Conservation (phyloP, 108 stramenopile species). For the Parietichytrium sp. region DNA sequence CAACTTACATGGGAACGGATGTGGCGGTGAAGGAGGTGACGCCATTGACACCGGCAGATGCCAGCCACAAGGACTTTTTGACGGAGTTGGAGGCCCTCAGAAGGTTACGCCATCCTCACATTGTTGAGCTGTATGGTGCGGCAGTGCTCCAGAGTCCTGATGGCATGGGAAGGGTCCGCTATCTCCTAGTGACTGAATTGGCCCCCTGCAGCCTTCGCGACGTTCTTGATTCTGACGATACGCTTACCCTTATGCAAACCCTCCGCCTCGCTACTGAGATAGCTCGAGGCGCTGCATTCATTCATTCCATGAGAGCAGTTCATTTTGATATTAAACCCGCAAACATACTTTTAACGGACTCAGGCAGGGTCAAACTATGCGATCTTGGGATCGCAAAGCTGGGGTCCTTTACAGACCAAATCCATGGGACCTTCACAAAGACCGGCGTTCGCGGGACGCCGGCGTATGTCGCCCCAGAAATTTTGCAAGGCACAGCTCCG, state of each 20-base stretch:
- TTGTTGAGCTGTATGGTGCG: constrained; percentile 15
- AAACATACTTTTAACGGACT: constrained; percentile 15
- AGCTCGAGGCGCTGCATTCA: neutral
- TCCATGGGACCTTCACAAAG: neutral
- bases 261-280: constrained; percentile 28
- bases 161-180: neutral
- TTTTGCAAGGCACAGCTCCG: constrained; percentile 1
- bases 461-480: constrained; percentile 4
- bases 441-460: neutral
- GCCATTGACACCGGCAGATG: neutral
- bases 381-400: neutral
- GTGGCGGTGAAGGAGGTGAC: constrained; percentile 3
- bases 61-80: constrained; percentile 25
- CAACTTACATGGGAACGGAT: neutral
- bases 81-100: constrained; percentile 13
- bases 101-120: constrained; percentile 12
- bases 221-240: constrained; percentile 2
- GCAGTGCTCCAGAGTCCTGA: neutral
- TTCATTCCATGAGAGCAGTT: constrained; percentile 25
- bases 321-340: constrained; percentile 34
- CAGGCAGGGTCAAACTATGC: constrained; percentile 13
- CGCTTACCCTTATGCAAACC: constrained; percentile 10
- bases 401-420: neutral
- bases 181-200: constrained; percentile 19
- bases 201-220: constrained; percentile 22